Conservation (phyloP, 441 rosid genomes). For the Syzygium syzygioides region DNA sequence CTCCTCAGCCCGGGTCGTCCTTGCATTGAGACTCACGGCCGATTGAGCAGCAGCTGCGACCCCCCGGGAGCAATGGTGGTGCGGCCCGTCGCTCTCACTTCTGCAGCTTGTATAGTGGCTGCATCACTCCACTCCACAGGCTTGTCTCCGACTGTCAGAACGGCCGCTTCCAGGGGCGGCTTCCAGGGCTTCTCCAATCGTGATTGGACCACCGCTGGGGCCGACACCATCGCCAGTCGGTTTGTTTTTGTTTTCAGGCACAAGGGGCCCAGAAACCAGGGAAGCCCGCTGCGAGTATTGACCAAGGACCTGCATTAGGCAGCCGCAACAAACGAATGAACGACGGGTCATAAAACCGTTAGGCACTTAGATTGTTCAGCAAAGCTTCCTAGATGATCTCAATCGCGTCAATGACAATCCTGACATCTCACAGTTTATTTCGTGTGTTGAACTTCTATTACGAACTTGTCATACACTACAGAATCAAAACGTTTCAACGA, state of each 20-base stretch:
- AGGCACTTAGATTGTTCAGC: background rate
- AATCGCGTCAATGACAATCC: background rate
- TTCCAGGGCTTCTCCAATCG: slow-evolving; percentile 9
- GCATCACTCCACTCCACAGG: slow-evolving; percentile 12
- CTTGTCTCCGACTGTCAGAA: background rate
- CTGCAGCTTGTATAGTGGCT: slow-evolving; percentile 9
- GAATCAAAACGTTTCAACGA: no score
- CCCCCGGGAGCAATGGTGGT: slow-evolving; percentile 2
- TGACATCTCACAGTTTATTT: background rate
- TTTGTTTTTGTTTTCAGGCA: background rate
- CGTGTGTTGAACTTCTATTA: background rate
- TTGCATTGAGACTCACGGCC: background rate
- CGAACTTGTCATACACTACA: background rate
- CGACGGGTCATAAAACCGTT: background rate
- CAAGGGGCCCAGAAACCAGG: background rate
- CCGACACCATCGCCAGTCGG: background rate
- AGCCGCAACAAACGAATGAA: background rate
- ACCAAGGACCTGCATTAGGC: background rate
- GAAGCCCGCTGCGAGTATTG: background rate
- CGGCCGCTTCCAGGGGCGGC: background rate
- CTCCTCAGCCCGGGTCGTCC: background rate
- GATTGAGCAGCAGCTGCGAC: slow-evolving; percentile 9
- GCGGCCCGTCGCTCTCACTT: slow-evolving; percentile 2
- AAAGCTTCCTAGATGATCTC: background rate
- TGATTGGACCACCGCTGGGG: background rate